A percentile compares a stretch with the other conserved stretches of the same genome.
Conservation (phyloP, 2,329 filamentous ascomycete species). For the Amphichorda felina region DNA sequence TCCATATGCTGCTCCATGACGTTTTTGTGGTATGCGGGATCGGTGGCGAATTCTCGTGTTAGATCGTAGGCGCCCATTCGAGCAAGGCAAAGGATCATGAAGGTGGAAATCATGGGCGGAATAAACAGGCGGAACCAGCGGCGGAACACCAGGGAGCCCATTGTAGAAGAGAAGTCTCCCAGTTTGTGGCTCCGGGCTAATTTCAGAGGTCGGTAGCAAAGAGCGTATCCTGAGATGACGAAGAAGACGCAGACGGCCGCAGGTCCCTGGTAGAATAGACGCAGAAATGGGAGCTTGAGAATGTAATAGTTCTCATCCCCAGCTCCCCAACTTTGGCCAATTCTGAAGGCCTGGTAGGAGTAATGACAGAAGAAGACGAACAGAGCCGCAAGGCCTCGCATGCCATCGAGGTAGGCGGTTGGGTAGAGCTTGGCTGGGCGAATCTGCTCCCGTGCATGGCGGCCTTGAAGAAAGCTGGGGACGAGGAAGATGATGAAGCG, state of each 20-base stretch:
- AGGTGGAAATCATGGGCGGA: constrained; percentile 36
- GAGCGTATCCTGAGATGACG: constrained; percentile 48
- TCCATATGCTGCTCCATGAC: constrained; percentile 34
- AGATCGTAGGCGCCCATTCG: constrained; percentile 34
- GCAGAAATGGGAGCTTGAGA: constrained; percentile 40
- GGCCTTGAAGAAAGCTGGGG: constrained; percentile 40
- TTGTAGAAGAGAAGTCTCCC: constrained; percentile 27
- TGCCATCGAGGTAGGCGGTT: constrained; percentile 46
- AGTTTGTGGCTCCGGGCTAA: constrained; percentile 24
- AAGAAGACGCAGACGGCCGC: constrained; percentile 51
- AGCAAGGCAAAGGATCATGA: constrained; percentile 31
- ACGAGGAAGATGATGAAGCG: constrained; percentile 31
- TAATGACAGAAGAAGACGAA: constrained; percentile 47
- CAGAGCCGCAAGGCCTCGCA: constrained; percentile 43
- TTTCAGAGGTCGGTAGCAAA: constrained; percentile 41
- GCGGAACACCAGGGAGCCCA: constrained; percentile 39
- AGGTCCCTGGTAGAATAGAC: constrained; percentile 41
- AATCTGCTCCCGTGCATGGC: constrained; percentile 25
- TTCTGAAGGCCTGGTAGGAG: constrained; percentile 37
- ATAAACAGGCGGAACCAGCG: constrained; percentile 39
- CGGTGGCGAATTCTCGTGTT: constrained; percentile 31
- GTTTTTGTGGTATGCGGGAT: constrained; percentile 31
- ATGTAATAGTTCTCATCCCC: constrained; percentile 29
- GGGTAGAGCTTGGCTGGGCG: constrained; percentile 31
- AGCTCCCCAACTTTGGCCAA: constrained; percentile 37